Conservation (phyloP, 495 filamentous ascomycete genomes). For the Pseudotulostoma volvatum region DNA sequence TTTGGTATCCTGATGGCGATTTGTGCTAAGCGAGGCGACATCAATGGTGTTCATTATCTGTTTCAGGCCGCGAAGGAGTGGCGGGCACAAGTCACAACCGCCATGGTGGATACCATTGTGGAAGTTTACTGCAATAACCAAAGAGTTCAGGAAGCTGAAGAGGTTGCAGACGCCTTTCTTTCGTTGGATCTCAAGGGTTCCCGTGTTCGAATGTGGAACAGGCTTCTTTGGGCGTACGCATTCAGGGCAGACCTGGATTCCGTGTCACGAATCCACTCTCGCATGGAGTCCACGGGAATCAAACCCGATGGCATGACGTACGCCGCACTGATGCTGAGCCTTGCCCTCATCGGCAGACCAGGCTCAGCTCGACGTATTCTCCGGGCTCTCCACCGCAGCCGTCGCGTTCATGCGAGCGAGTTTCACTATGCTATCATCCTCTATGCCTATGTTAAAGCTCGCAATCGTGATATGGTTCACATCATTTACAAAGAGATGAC, state of each 20-base stretch:
- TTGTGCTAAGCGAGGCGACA: constrained; percentile 55
- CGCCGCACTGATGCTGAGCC: constrained; percentile 52
- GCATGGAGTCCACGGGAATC: constrained; percentile 43
- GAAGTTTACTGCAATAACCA: constrained; percentile 52
- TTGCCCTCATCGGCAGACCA: constrained; percentile 42
- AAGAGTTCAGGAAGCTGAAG: constrained; percentile 41
- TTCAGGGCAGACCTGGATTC: constrained; percentile 43
- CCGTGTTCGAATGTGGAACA: constrained; percentile 60
- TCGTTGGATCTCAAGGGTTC: constrained; percentile 24
- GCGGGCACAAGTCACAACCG: constrained; percentile 23
- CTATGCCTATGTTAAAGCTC: constrained; percentile 39
- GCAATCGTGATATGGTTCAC: constrained; percentile 35
- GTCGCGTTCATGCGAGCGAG: constrained; percentile 39
- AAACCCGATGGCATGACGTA: constrained; percentile 57
- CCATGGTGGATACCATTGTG: constrained; percentile 49
- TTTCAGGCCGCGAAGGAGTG: constrained; percentile 34
- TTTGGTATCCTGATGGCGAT: constrained; percentile 59
- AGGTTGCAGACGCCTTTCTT: constrained; percentile 32
- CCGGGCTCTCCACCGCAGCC: constrained; percentile 36
- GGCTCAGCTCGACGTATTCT: constrained; percentile 53
- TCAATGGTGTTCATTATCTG: constrained; percentile 47
- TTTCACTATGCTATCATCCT: constrained; percentile 68
- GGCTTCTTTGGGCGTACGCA: constrained; percentile 51
- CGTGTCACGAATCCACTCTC: constrained; percentile 40
- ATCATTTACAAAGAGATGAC: constrained; percentile 36